These are phyloP conservation scores for Candida fluviatilis DNA, from an alignment of 805 yeast species.

Conservation along the genomic window DNA sequence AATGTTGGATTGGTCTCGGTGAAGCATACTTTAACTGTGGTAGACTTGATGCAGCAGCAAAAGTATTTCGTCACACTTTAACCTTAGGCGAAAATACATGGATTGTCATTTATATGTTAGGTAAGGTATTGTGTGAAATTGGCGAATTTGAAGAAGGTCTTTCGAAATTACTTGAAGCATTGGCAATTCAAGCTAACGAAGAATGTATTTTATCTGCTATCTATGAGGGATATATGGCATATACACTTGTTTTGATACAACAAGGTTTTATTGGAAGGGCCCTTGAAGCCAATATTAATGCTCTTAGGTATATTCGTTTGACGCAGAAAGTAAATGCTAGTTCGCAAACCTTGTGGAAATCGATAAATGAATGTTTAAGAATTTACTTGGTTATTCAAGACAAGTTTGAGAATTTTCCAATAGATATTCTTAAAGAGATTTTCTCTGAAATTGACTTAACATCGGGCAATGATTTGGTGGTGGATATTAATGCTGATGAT, in stretches of 20 bases:
- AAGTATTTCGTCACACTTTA: constrained; percentile 70
- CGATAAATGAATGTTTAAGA: constrained; percentile 53
- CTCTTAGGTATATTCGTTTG: constrained; percentile 39
- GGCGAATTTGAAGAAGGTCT: constrained; percentile 66
- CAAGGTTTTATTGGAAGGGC: constrained; percentile 72
- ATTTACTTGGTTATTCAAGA: constrained; percentile 55
- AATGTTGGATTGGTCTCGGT: constrained; percentile 96
- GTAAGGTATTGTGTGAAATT: constrained; percentile 57
- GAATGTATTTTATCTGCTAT: constrained; percentile 45
- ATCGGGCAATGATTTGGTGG: constrained; percentile 18
- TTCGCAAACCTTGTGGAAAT: constrained; percentile 64
- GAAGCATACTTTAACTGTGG: constrained; percentile 89
- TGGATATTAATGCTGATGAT: constrained; percentile 10
- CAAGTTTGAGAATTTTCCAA: constrained; percentile 47
- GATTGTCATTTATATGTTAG: constrained; percentile 65
- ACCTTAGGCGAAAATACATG: constrained; percentile 44
- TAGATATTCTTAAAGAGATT: constrained; percentile 17
- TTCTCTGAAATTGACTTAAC: constrained; percentile 13
- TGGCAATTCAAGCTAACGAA: constrained; percentile 44
- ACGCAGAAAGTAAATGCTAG: constrained; percentile 32
- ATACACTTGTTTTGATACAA: constrained; percentile 47
- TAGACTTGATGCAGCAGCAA: constrained; percentile 77
- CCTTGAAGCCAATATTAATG: constrained; percentile 40
- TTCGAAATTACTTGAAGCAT: constrained; percentile 39
- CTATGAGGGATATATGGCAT: constrained; percentile 52